Base-by-base conservation (phyloP, 352 stramenopile genomes). In the Globisporangium radiosum region DNA sequence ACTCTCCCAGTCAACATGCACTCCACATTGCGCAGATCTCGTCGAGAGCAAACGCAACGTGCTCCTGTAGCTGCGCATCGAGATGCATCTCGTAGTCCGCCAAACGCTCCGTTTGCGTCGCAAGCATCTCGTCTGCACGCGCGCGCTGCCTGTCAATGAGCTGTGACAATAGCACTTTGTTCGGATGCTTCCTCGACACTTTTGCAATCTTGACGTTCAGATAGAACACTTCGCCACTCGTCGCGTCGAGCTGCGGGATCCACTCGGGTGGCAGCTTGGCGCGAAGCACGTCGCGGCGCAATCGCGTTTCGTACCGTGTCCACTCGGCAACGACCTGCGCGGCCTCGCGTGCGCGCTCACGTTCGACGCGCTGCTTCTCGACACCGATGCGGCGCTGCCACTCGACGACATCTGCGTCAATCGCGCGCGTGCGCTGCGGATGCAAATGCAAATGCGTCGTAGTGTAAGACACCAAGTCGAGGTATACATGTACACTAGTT, bases 221-320 rank as follows among this genome's bases (percentile, higher is more conserved):
- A 39, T 71, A 81, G 51, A 71, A 81, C 40, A 66, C 65, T 60
- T 74, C 66, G 19, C 72, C 72, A 25, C 62, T 65, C 40, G 73
- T 43, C 25, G 53, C 57, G 11, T 81, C 68, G 37, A 75, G 57
- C 54, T 81, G 72, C 9, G 72, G 72, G 52, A 75, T 81, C 72
- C 72, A 81, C 62, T 78, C 70, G 0, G 56, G 14, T 13, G 63
- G 45, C 1, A 81, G 63, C 37, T 72, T 72, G 5, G 65, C 63
- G 44, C 68, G 70, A 13, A 76, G 45, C 0, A 81, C 70, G 37
- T 81, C 72, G 53, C 66, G 71, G 17, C 67, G 68, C 59, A 81
- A 37, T 56, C 64, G 66, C n/a, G 63, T 45, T 40, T 74, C 65
- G 53, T 81, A 81, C 17, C 63, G 65, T 9, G 40, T 50, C 72